Evolutionary conservation across 2,329 filamentous ascomycete genomes (phyloP).

Genomic region (Colletotrichum liaoningense): DNA sequence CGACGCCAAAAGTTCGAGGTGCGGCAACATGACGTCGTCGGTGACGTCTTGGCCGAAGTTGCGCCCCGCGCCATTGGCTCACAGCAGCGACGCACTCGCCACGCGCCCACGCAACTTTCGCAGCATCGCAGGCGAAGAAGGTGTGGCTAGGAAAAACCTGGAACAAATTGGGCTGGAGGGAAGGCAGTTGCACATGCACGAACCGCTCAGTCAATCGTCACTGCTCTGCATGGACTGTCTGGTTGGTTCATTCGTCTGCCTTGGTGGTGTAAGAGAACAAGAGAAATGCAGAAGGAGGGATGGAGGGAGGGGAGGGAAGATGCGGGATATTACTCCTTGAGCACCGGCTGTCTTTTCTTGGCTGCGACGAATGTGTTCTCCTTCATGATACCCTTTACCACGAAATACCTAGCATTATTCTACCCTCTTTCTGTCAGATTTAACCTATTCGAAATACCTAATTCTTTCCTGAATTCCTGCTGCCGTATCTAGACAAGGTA

Average conservation of each 20-base stretch:
- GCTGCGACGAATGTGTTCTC: not conserved
- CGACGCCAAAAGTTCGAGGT: not conserved
- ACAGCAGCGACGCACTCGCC: conserved; percentile 29
- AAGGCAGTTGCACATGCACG: conserved; percentile 12
- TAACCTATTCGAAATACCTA: not conserved
- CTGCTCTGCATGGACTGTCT: conserved; percentile 5
- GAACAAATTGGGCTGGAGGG: not conserved
- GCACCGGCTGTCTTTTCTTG: not conserved
- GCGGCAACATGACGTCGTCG: conserved; percentile 33
- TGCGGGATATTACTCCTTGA: conserved; percentile 4
- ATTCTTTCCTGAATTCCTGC: not conserved
- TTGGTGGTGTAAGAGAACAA: not conserved
- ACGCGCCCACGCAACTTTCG: conserved; percentile 9
- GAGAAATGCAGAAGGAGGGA: not conserved
- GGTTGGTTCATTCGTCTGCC: not conserved
- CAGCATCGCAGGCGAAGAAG: not conserved
- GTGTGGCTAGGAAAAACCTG: conserved; percentile 37
- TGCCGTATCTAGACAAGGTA: not conserved
- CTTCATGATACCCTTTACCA: not conserved
- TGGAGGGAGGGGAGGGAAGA: not conserved
- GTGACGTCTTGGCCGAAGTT: conserved; percentile 31
- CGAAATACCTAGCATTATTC: not conserved
- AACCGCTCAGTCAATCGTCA: conserved; percentile 31
- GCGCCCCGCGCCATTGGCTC: conserved; percentile 19
- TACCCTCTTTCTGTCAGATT: not conserved